Evolutionary conservation across 345 rosid genomes (phyloP).

Genomic region (Euclidium syriacum): DNA sequence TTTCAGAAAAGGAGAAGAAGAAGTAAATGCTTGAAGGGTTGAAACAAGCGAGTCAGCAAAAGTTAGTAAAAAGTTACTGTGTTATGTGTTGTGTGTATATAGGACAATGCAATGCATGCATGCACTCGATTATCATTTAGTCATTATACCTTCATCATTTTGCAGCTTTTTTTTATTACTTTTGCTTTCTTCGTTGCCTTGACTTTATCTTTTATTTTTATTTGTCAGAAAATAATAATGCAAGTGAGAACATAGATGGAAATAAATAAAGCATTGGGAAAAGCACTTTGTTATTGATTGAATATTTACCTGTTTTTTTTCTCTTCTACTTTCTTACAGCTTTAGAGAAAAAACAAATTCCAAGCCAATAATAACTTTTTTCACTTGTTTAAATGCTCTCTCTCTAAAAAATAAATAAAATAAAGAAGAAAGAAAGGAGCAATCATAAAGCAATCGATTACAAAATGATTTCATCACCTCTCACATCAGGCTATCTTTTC

Average conservation of each 20-base stretch:
- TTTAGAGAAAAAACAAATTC: conserved; percentile 16
- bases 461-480: conserved; percentile 41
- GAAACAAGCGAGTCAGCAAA: conserved; percentile 24
- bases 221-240: conserved; percentile 23
- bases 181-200: conserved; percentile 28
- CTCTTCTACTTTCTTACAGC: conserved; percentile 19
- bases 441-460: conserved; percentile 46
- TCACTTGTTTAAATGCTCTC: conserved; percentile 14
- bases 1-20: neutral
- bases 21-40: conserved; percentile 16
- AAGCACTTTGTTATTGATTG: conserved; percentile 28
- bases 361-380: conserved; percentile 11
- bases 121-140: conserved; percentile 32
- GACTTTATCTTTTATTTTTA: conserved; percentile 27
- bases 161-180: conserved; percentile 29
- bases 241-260: conserved; percentile 16
- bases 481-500: conserved; percentile 40
- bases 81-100: conserved; percentile 7
- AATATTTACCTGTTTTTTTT: neutral
- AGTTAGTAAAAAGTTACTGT: conserved; percentile 22
- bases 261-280: conserved; percentile 21
- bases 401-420: neutral
- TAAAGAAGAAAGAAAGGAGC: conserved; percentile 3
- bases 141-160: conserved; percentile 31
- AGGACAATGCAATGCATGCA: conserved; percentile 34